Conservation (phyloP, 331 rosid genomes). For the Malus hybrid region DNA sequence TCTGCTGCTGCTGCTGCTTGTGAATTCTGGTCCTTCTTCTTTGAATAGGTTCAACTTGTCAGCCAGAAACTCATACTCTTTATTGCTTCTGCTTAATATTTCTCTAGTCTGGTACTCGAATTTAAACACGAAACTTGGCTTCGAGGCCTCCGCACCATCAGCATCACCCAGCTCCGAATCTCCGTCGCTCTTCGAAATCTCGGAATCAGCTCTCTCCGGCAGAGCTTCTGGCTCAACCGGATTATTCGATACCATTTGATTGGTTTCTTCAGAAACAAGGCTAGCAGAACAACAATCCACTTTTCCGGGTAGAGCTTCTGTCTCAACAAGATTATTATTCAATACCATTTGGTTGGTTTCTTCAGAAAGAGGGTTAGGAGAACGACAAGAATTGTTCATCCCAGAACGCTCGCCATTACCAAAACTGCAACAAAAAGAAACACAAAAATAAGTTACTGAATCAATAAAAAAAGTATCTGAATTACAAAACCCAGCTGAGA, state of each 20-base stretch:
- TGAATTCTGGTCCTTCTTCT: constrained; percentile 34
- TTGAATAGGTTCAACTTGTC: constrained; percentile 19
- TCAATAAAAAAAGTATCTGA: neutral
- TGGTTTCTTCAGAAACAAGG: constrained; percentile 12
- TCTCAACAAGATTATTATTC: neutral
- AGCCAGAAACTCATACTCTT: constrained; percentile 32
- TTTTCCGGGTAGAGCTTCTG: constrained; percentile 10
- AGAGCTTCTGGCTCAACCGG: constrained; percentile 4
- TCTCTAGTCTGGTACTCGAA: constrained; percentile 63
- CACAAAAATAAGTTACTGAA: neutral
- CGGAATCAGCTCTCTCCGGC: constrained; percentile 14
- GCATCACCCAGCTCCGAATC: neutral
- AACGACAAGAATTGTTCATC: neutral
- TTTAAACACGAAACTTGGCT: constrained; percentile 47
- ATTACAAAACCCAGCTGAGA: neutral
- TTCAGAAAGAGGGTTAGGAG: neutral
- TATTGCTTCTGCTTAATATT: constrained; percentile 26
- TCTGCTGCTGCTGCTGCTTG: constrained; percentile 16
- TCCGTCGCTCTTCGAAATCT: constrained; percentile 6
- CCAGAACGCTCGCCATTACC: constrained; percentile 5
- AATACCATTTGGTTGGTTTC: constrained; percentile 24
- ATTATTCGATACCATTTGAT: constrained; percentile 15
- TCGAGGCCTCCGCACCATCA: constrained; percentile 22
- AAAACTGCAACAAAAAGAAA: constrained; percentile 28
- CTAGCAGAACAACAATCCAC: neutral